Conservation (phyloP, 2,329 filamentous ascomycete genomes). For the Colletotrichum sp. region DNA sequence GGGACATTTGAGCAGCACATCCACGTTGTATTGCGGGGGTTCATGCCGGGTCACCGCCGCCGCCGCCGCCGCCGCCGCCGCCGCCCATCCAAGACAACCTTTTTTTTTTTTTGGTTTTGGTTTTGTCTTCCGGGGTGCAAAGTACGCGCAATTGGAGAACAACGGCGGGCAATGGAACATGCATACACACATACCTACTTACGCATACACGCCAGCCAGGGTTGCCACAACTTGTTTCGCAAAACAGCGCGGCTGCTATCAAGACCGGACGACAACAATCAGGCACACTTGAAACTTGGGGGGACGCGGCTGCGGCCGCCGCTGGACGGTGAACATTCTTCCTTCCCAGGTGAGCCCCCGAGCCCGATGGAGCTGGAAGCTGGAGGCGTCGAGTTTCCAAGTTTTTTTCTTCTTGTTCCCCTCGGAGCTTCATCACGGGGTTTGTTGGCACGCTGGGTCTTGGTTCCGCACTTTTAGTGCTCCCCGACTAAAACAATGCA, state of each 20-base stretch:
- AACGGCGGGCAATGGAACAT: background rate
- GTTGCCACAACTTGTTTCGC: background rate
- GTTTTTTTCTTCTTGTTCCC: background rate
- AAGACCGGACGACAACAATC: background rate
- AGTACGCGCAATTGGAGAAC: background rate
- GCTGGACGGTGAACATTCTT: background rate
- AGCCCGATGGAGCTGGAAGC: background rate
- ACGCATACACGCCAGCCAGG: background rate
- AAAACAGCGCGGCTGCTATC: background rate
- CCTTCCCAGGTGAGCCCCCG: background rate
- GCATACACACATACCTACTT: background rate
- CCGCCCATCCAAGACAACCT: background rate
- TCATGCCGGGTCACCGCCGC: conserved; percentile 2
- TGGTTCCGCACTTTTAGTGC: background rate
- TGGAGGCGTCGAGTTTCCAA: background rate
- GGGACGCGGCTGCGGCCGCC: background rate
- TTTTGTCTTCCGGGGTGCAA: background rate
- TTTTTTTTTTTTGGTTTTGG: background rate
- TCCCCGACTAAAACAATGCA: background rate
- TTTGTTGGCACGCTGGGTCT: conserved; percentile 1
- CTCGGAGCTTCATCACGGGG: background rate
- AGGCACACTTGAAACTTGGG: conserved; percentile 7
- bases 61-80: background rate
- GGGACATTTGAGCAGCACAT: background rate
- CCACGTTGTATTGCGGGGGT: background rate